phyloP scores from a whole-genome alignment of 164 flowering plant genomes.

The Cinnamomum micranthum region DNA sequence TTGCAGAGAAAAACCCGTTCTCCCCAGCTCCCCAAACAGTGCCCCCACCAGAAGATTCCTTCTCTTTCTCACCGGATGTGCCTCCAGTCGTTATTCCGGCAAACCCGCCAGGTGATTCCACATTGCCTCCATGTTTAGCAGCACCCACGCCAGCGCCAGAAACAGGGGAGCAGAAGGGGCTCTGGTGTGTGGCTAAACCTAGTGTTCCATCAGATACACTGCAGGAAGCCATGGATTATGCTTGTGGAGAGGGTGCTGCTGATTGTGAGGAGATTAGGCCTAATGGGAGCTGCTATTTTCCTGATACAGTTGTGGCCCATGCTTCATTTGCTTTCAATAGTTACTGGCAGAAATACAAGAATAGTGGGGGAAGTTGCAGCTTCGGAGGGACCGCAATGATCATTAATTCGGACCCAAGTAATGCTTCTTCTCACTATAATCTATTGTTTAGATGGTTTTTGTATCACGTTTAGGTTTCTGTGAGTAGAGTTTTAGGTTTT shows the following conservation, averaged over 20 bases:
- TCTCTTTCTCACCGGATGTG: constrained; percentile 19
- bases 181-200: constrained; percentile 97
- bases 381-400: constrained; percentile 95
- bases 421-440: constrained; percentile 4
- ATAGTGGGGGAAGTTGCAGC: constrained; percentile 70
- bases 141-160: constrained; percentile 29
- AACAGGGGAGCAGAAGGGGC: constrained; percentile 19
- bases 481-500: background rate
- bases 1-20: constrained; percentile 33
- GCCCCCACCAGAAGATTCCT: constrained; percentile 11
- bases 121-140: constrained; percentile 45
- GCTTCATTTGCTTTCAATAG: constrained; percentile 95
- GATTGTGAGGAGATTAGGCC: constrained; percentile 72
- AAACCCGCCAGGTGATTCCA: constrained; percentile 28
- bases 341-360: constrained; percentile 85
- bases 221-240: constrained; percentile 83
- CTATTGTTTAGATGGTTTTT: background rate
- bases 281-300: constrained; percentile 63
- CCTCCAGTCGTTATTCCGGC: constrained; percentile 20
- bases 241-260: constrained; percentile 88
- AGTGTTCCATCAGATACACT: constrained; percentile 67
- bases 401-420: constrained; percentile 86
- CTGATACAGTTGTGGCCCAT: constrained; percentile 71
- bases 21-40: constrained; percentile 32
- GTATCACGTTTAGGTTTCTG: background rate